Base-by-base conservation (phyloP, 805 yeast species). In the Hanseniaspora hatyaiensis region DNA sequence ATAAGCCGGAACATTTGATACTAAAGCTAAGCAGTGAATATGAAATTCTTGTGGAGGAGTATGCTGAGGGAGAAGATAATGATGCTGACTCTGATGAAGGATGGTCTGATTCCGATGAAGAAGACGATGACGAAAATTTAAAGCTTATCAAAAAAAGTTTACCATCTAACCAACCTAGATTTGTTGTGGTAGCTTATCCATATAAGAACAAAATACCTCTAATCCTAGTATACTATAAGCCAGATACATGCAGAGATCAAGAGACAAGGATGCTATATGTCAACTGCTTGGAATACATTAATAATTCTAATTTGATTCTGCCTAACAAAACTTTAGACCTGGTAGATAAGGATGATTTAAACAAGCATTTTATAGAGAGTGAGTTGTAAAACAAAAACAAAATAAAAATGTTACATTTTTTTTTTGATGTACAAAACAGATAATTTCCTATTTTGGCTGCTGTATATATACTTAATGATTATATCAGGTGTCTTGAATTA, bases 221-320 rank as follows among this genome's bases (percentile, higher is more conserved):
- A 52, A 84, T 87, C 1, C 62, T 88, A 59, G 55, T 88, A n/a
- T 88, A 86, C 62, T 88, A 88, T 79, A 73, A 84, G 51, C 96
- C 96, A 3, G 80, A 80, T 22, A 85, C 94, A 0, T 71, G 85
- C n/a, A 66, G 62, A 4, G 80, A 83, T 15, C 89, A 81, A 59
- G 83, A 82, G 48, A 69, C 74, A 57, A 78, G 81, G 61, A 88
- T 87, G 96, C 65, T 84, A 41, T 87, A 86, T 56, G 96, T 96
- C 0, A 94, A 92, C 4, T 94, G 95, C 2, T 74, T 84, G 19
- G 96, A 88, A 60, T 64, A 80, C 53, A 72, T 88, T 50, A 72
- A 89, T 61, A 78, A 75, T 42, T 79, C 80, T 54, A 45, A 45
- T 24, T 24, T 36, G 16, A 80, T 88, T n/a, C 85, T 86, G 15